Evolutionary conservation across 2,329 filamentous ascomycete genomes (phyloP).

Genomic region (Colletotrichum cereale): DNA sequence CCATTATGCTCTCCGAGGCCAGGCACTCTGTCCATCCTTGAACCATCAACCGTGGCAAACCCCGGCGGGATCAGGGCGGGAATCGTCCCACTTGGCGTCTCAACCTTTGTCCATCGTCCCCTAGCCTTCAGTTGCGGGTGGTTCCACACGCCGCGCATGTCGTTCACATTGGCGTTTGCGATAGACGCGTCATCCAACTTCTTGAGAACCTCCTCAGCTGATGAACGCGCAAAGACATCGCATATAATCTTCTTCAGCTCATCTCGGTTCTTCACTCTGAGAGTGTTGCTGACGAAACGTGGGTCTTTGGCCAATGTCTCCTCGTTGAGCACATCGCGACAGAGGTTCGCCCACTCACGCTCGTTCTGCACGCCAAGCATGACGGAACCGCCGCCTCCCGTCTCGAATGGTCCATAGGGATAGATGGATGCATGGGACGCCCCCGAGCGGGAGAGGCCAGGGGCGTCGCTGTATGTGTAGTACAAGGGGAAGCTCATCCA

Average conservation of each 20-base stretch:
- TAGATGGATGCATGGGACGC: slow-evolving; percentile 68
- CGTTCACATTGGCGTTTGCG: slow-evolving; percentile 67
- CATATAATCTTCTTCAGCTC: slow-evolving; percentile 60
- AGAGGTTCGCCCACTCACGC: slow-evolving; percentile 66
- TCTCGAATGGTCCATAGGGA: slow-evolving; percentile 67
- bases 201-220: slow-evolving; percentile 54
- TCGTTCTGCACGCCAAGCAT: slow-evolving; percentile 71
- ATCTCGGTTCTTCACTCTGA: slow-evolving; percentile 60
- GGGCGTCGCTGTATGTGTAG: slow-evolving; percentile 61
- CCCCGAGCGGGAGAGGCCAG: slow-evolving; percentile 58
- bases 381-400: slow-evolving; percentile 60
- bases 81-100: slow-evolving; percentile 60
- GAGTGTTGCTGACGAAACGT: slow-evolving; percentile 61
- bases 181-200: slow-evolving; percentile 62
- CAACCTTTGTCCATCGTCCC: slow-evolving; percentile 63
- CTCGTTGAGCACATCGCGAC: slow-evolving; percentile 58
- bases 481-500: slow-evolving; percentile 71
- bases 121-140: slow-evolving; percentile 65
- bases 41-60: slow-evolving; percentile 40
- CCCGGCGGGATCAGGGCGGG: slow-evolving; percentile 65
- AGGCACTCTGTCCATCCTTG: slow-evolving; percentile 34
- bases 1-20: slow-evolving; percentile 33
- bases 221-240: slow-evolving; percentile 53
- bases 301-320: slow-evolving; percentile 56
- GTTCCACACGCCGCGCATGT: slow-evolving; percentile 66